These are phyloP conservation scores for Mitosporidium daphniae DNA, from an alignment of 371 early-diverging fungal genomes.

Conservation along the genomic window DNA sequence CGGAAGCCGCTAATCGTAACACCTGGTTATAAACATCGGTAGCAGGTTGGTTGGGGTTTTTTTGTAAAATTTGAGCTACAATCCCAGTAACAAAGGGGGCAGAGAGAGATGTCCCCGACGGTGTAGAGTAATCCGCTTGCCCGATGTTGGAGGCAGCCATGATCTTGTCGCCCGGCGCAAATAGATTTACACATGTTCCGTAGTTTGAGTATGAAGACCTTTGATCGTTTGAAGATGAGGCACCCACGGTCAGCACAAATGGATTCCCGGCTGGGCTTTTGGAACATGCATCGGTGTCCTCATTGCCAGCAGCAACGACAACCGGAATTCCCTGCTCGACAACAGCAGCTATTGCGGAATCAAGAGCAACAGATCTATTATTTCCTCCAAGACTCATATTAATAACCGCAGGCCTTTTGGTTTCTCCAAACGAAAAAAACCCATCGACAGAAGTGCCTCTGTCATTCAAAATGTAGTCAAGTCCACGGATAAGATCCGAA, in stretches of 20 bases:
- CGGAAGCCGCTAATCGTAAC: too few relatives aligned
- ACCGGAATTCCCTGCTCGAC: slow-evolving; percentile 5
- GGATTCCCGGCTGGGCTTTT: slow-evolving; percentile 7
- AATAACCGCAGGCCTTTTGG: slow-evolving; percentile 5
- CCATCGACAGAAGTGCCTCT: too few relatives aligned
- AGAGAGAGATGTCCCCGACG: background rate
- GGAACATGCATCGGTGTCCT: slow-evolving; percentile 7
- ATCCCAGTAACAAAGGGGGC: background rate
- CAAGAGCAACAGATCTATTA: slow-evolving; percentile 4
- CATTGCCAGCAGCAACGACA: slow-evolving; percentile 9
- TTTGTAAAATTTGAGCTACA: background rate
- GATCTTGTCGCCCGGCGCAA: slow-evolving; percentile 1
- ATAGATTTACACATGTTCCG: slow-evolving; percentile 10
- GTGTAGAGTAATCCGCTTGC: background rate
- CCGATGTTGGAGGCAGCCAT: background rate
- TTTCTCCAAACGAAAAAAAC: too few relatives aligned
- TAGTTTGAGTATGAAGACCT: slow-evolving; percentile 7
- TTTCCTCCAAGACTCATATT: slow-evolving; percentile 10
- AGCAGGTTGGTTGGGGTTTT: too few relatives aligned
- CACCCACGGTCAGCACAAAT: slow-evolving; percentile 7
- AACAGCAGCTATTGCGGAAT: slow-evolving; percentile 5
- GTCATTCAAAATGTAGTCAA: slow-evolving; percentile 7
- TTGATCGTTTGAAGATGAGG: slow-evolving; percentile 5
- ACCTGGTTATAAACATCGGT: too few relatives aligned
- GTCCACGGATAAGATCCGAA: slow-evolving; percentile 5